Evolutionary conservation across 2,329 filamentous ascomycete genomes (phyloP), one percentile per base, ranked within the genome.

Genomic region (Macroventuria anomochaeta): DNA sequence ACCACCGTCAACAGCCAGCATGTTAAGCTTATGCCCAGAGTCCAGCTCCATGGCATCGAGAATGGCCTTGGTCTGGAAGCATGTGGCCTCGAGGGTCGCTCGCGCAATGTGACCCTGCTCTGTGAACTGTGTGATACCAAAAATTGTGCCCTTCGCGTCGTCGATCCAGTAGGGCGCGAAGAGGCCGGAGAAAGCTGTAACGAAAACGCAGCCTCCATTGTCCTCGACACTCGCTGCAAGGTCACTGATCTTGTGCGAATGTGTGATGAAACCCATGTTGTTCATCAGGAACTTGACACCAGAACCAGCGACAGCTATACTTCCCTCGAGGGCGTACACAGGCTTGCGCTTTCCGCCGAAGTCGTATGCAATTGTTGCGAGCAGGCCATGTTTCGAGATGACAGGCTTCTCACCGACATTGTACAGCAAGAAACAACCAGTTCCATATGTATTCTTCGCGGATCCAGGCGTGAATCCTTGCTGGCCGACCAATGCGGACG

Each of bases 131-230:
- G 91, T 95, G 60, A 96, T 88, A 40, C 91, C 91, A 66, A 93
- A 93, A 36, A 75, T 85, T 5, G 92, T 96, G 54, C 92, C 92
- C 73, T 92, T 89, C 17, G 91, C 91, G 76, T 96, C 90, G 70
- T 96, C 91, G 57, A 96, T 93, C 92, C 92, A 96, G 75, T 96
- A 96, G 0, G 92, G 92, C 1, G 92, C 92, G 71, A 96, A 96
- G 2, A 96, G 82, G 47, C 92, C 92, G 73, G 88, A 92, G 72
- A 96, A 96, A 1, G 92, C 92, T 2, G 92, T 96, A 55, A 96
- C 92, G 66, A 96, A 81, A 15, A 93, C 85, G 48, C 92, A 88
- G 7, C 92, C 92, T 49, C 91, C 92, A 57, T 89, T 96, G 73
- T 96, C 88, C 32, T 82, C 75, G 6, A 89, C 87, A 1, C 81